These are phyloP conservation scores for Saccharomycopsis crataegensis DNA, from an alignment of 1,139 yeast genomes.

Conservation along the genomic window DNA sequence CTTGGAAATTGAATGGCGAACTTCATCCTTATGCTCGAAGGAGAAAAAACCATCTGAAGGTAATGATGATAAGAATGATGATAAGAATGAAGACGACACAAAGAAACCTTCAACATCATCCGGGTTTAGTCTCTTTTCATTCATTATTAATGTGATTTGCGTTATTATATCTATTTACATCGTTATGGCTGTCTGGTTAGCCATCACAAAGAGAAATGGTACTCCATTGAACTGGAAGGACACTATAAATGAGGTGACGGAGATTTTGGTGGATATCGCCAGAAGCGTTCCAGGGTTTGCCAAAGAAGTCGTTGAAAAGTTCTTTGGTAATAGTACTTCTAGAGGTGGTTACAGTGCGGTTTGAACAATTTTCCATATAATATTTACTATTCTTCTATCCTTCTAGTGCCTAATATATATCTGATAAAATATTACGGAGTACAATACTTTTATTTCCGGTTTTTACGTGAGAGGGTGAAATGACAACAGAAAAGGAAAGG, in stretches of 20 bases:
- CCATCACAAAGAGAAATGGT: slow-evolving; percentile 34
- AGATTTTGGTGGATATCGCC: slow-evolving; percentile 51
- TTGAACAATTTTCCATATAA: slow-evolving; percentile 27
- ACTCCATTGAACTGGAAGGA: slow-evolving; percentile 39
- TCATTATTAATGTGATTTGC: slow-evolving; percentile 65
- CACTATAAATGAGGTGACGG: slow-evolving; percentile 66
- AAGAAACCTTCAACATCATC: slow-evolving; percentile 29
- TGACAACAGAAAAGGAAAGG: too few species aligned
- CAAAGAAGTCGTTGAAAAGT: slow-evolving; percentile 59
- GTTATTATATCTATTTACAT: slow-evolving; percentile 60
- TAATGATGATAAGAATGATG: slow-evolving; percentile 23
- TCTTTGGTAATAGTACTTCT: slow-evolving; percentile 52
- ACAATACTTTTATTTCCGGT: too few species aligned
- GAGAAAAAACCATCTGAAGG: slow-evolving; percentile 17
- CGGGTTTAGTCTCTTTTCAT: slow-evolving; percentile 59
- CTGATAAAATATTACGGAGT: too few species aligned
- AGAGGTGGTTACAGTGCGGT: slow-evolving; percentile 94
- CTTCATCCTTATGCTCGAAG: slow-evolving; percentile 37
- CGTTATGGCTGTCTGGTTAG: slow-evolving; percentile 74
- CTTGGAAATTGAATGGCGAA: slow-evolving; percentile 29
- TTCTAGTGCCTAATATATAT: too few species aligned
- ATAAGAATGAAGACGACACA: slow-evolving; percentile 24
- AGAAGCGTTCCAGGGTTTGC: slow-evolving; percentile 65
- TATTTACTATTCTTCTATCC: background rate
- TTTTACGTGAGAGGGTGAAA: too few species aligned